Conservation (phyloP, 1,284 basidiomycete species). For the Psilocybe mexicana region DNA sequence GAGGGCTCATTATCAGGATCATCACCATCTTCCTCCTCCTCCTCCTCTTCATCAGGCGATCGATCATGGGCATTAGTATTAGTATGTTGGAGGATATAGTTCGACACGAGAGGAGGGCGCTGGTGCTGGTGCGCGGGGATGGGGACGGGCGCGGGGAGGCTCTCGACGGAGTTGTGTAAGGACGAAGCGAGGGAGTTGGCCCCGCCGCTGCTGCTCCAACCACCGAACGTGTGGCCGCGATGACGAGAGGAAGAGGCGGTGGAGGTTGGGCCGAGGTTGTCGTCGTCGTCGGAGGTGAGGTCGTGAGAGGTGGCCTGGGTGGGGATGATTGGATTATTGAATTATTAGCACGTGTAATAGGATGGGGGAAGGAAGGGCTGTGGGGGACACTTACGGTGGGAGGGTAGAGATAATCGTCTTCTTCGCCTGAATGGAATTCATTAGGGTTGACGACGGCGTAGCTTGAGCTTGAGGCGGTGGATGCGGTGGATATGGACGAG, state of each 20-base stretch:
- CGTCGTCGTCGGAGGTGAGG: constrained; percentile 24
- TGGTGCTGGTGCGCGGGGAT: too few species aligned
- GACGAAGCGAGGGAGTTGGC: constrained; percentile 8
- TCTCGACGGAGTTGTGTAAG: constrained; percentile 16
- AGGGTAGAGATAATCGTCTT: constrained; percentile 27
- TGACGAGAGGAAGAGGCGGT: neutral
- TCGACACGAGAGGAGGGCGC: constrained; percentile 6
- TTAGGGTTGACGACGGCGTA: constrained; percentile 39
- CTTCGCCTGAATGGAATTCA: constrained; percentile 38
- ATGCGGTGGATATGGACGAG: constrained; percentile 26
- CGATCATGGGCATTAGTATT: too few species aligned
- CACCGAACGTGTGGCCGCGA: constrained; percentile 11
- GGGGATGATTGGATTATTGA: too few species aligned
- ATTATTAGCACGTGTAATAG: neutral
- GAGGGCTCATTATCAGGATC: too few species aligned
- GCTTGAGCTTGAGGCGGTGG: constrained; percentile 28
- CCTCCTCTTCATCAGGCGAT: too few species aligned
- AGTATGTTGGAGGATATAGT: neutral
- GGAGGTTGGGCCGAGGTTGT: neutral
- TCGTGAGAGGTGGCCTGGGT: constrained; percentile 20
- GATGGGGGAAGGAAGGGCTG: neutral
- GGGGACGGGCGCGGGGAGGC: neutral
- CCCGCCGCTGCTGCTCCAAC: constrained; percentile 16
- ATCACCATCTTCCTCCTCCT: too few species aligned
- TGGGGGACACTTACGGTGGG: constrained; percentile 24